Evolutionary conservation across 345 rosid species (phyloP), one percentile per base, ranked within the genome.

Genomic region (Raphanus raphanistrum): DNA sequence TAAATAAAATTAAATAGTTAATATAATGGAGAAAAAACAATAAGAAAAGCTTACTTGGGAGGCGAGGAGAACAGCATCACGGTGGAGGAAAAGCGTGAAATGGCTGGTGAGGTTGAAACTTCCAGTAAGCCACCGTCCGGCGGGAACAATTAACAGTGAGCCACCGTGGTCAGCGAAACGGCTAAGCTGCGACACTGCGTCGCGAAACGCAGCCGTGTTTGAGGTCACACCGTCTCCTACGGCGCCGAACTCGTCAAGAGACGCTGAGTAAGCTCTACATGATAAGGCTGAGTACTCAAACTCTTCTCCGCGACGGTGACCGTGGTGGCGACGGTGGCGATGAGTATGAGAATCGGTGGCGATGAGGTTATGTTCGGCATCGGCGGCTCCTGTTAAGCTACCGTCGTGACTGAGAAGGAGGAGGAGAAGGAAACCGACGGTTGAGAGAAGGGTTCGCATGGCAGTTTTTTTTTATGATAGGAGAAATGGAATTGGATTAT

Each of bases 71-170:
- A 87, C 87, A 11, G 95, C 97, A 35, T 88, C 95, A 74, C 85
- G 89, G 54, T 87, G 88, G 48, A 94, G 88, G 68, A 78, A 89
- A 73, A 92, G 85, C 55, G 98, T 94, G 85, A 94, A 94, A 82
- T 94, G 89, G 74, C 94, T 92, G 60, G 94, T 92, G 77, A 94
- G 92, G 55, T 92, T 90, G 78, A 94, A 94, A 75, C 89, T 88
- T 8, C 95, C 95, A 54, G 97, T 92, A 61, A 94, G 74, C 97
- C 97, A 94, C 70, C 82, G 89, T 9, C 98, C 98, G 0, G 97
- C 84, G 12, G 98, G 98, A 45, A 94, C 89, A 43, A 87, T 71
- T 12, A 94, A 93, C 75, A 86, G 83, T 3, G 95, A 84, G 15
- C 97, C 98, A 0, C 98, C 98, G 13, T 77, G 66, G 8, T 86